Conservation (phyloP, 1,139 yeast genomes). For the Candida sojae region DNA sequence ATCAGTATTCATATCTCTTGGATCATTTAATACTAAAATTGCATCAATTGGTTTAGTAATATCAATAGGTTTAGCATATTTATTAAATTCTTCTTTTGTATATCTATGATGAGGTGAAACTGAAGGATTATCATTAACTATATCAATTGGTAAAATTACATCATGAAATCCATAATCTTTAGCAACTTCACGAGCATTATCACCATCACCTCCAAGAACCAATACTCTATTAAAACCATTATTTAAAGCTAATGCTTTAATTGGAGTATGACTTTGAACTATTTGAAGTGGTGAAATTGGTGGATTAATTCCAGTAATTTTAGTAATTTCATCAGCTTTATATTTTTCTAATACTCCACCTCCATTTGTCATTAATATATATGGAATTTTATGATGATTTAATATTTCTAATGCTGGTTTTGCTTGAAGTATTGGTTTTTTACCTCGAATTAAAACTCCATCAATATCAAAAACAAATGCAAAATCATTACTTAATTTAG, state of each 20-base stretch:
- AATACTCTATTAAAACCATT: conserved; percentile 59
- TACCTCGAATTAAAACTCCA: conserved; percentile 88
- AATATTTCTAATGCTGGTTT: conserved; percentile 61
- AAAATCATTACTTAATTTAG: conserved; percentile 10
- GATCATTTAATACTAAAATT: conserved; percentile 84
- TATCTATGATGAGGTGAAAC: conserved; percentile 76
- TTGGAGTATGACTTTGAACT: conserved; percentile 91
- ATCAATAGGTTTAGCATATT: conserved; percentile 40
- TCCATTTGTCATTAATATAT: conserved; percentile 85
- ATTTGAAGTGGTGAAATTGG: conserved; percentile 64
- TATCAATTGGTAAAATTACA: conserved; percentile 77
- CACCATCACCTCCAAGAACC: conserved; percentile 83
- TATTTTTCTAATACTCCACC: conserved; percentile 78
- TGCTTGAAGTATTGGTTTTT: conserved; percentile 69
- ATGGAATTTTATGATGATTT: conserved; percentile 65
- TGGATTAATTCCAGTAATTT: conserved; percentile 40
- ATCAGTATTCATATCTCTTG: conserved; percentile 88
- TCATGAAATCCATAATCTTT: conserved; percentile 75
- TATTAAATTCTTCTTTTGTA: conserved; percentile 45
- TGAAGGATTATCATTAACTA: conserved; percentile 55
- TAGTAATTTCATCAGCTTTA: conserved; percentile 59
- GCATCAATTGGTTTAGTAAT: conserved; percentile 63
- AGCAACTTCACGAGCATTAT: conserved; percentile 72
- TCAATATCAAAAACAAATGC: conserved; percentile 59
- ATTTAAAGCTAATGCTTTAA: conserved; percentile 55